These are phyloP conservation scores for Amylocystis lapponica DNA, from an alignment of 768 basidiomycete species.

Conservation along the genomic window DNA sequence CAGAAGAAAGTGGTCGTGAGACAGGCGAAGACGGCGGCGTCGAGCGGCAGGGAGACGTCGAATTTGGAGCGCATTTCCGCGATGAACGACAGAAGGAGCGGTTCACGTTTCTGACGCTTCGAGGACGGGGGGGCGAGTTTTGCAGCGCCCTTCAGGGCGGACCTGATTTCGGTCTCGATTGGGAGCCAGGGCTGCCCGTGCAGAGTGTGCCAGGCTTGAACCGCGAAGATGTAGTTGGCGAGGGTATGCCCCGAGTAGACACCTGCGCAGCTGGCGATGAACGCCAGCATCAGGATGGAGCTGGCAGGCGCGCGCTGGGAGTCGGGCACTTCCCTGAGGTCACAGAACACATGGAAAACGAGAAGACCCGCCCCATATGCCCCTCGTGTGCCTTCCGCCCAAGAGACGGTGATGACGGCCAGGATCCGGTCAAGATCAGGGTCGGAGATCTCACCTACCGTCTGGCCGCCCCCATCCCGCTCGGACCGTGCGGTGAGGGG, in stretches of 20 bases:
- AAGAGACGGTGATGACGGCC: no score
- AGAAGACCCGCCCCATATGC: slow-evolving; percentile 35
- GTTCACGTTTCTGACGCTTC: slow-evolving; percentile 22
- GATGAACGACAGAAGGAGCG: slow-evolving; percentile 18
- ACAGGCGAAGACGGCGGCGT: no score
- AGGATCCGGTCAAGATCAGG: background rate
- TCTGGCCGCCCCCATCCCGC: background rate
- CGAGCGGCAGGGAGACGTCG: background rate
- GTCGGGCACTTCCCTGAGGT: slow-evolving; percentile 32
- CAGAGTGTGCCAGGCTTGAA: slow-evolving; percentile 42
- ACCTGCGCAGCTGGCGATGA: slow-evolving; percentile 19
- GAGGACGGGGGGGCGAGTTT: slow-evolving; percentile 26
- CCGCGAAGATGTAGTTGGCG: slow-evolving; percentile 33
- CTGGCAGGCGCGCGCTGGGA: slow-evolving; percentile 22
- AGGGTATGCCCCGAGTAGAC: no score
- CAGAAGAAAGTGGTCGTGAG: slow-evolving; percentile 35
- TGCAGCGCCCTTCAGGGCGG: slow-evolving; percentile 26
- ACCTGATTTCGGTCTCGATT: slow-evolving; percentile 20
- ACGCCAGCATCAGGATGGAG: slow-evolving; percentile 17
- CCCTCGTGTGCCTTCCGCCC: no score
- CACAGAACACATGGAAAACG: no score
- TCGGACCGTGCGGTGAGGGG: background rate
- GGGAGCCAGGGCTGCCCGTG: slow-evolving; percentile 31
- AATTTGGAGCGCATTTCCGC: slow-evolving; percentile 7
- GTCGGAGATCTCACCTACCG: background rate